Conservation (phyloP, 257 asterid species). For the Penstemon newberryi region DNA sequence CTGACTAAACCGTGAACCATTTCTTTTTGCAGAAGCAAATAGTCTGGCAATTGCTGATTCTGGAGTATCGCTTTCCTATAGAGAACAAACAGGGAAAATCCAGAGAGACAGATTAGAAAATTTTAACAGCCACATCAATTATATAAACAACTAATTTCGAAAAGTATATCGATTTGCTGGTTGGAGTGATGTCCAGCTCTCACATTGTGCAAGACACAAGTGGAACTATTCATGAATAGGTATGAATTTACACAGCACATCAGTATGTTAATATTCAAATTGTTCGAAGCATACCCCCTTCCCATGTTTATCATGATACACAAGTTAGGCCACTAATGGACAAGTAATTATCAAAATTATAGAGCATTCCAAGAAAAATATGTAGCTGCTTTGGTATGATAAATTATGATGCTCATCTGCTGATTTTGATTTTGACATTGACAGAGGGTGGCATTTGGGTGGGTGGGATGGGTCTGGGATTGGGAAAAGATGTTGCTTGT, state of each 20-base stretch:
- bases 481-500: too few relatives aligned
- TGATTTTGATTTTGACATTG: background rate
- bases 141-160: background rate
- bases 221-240: background rate
- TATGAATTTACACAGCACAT: background rate
- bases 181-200: background rate
- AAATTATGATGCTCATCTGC: background rate
- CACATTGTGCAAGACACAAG: background rate
- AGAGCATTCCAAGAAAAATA: background rate
- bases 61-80: slow-evolving; percentile 82
- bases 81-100: slow-evolving; percentile 2
- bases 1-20: slow-evolving; percentile 47
- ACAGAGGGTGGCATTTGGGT: too few relatives aligned
- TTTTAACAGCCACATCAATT: too few relatives aligned
- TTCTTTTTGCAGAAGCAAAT: slow-evolving; percentile 72
- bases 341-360: background rate
- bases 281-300: background rate
- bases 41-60: slow-evolving; percentile 86
- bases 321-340: background rate
- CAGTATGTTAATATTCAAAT: background rate
- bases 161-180: background rate
- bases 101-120: slow-evolving; percentile 1
- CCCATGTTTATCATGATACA: too few relatives aligned
- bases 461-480: too few relatives aligned
- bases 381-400: background rate